Conservation (phyloP, 2,329 filamentous ascomycete species). For the Clarireedia paspali region DNA sequence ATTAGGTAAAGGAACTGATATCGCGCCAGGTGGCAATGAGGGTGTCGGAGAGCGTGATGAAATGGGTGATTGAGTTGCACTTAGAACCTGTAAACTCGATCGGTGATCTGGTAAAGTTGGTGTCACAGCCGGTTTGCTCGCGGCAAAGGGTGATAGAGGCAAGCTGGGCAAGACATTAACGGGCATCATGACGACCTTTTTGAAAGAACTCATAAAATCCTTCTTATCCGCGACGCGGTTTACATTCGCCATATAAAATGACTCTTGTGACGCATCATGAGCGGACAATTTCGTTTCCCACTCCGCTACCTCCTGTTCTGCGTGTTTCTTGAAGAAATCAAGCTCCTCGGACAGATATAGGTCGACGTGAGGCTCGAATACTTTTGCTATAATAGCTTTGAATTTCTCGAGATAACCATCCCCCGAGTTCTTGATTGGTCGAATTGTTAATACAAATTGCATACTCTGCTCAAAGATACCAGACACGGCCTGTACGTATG, state of each 20-base stretch:
- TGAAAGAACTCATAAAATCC: conserved; percentile 93
- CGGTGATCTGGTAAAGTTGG: conserved; percentile 16
- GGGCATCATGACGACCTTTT: conserved; percentile 98
- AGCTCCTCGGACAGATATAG: conserved; percentile 88
- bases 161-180: conserved; percentile 80
- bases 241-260: conserved; percentile 91
- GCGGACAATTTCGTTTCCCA: conserved; percentile 93
- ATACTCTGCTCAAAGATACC: conserved; percentile 82
- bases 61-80: conserved; percentile 16
- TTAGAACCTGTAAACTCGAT: conserved; percentile 25
- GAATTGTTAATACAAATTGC: conserved; percentile 65
- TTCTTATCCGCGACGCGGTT: conserved; percentile 93
- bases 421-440: conserved; percentile 55
- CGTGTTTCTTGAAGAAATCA: conserved; percentile 71
- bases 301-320: conserved; percentile 66
- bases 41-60: conserved; percentile 45
- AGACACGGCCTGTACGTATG: conserved; percentile 79
- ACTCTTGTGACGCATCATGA: conserved; percentile 84
- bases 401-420: conserved; percentile 56
- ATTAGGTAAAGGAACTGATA: conserved; percentile 36
- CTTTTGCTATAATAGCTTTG: conserved; percentile 58
- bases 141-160: conserved; percentile 47
- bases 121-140: conserved; percentile 28
- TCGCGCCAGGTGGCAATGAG: conserved; percentile 30
- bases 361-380: conserved; percentile 91